Conservation (phyloP, 305 asterid species). For the Fraxinus ornus region DNA sequence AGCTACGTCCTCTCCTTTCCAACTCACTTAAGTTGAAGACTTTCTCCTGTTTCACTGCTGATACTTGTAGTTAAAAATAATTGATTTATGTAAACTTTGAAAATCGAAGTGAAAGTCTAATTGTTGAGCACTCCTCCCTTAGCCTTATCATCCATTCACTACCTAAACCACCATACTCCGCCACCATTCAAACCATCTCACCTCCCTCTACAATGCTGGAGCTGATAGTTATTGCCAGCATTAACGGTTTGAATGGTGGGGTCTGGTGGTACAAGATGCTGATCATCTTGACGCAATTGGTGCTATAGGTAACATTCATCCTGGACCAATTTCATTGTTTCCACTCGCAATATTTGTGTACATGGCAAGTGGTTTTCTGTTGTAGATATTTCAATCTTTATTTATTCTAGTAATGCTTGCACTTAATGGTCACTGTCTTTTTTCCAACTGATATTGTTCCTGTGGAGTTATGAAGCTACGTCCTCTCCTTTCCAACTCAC, state of each 20-base stretch:
- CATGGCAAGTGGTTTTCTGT: not conserved
- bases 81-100: not conserved
- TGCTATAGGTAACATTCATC: constrained; percentile 62
- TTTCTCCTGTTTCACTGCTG: not conserved
- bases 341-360: not conserved
- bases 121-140: too few relatives aligned
- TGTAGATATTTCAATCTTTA: not conserved
- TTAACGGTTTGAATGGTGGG: too few relatives aligned
- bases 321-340: not conserved
- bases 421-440: not conserved
- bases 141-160: too few relatives aligned
- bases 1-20: not conserved
- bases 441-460: not conserved
- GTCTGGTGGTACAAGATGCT: constrained; percentile 98
- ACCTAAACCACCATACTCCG: too few relatives aligned
- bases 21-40: not conserved
- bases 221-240: too few relatives aligned
- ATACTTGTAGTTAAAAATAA: not conserved
- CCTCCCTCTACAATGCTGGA: too few relatives aligned
- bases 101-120: not conserved
- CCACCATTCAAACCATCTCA: too few relatives aligned
- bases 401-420: not conserved
- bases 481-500: not conserved
- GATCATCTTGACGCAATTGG: constrained; percentile 99
- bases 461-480: not conserved